Percentiles rank a stretch among this genome's conserved stretches.
Evolutionary conservation across 2,329 filamentous ascomycete species (phyloP).

Genomic region (Grosmannia serpens): DNA sequence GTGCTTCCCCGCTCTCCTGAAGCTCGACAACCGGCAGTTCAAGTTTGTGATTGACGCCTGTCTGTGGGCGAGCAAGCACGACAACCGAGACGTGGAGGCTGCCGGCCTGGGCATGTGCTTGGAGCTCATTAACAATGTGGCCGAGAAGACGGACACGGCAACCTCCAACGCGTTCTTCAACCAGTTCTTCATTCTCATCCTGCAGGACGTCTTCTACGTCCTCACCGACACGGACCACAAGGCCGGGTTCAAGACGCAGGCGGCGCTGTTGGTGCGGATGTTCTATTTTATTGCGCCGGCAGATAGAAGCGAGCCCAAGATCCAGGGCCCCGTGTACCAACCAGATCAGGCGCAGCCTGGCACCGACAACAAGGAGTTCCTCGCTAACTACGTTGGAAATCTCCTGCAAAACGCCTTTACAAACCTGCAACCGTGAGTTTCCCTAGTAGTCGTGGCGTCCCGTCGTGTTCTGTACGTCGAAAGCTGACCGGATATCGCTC

Average conservation of each 20-base stretch:
- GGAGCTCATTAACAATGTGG: constrained; percentile 95
- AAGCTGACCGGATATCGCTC: not conserved
- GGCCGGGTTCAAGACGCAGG: constrained; percentile 97
- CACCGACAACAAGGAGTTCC: constrained; percentile 82
- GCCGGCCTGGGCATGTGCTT: constrained; percentile 97
- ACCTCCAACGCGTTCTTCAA: constrained; percentile 96
- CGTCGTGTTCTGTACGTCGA: not conserved
- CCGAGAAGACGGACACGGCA: constrained; percentile 72
- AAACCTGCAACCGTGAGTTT: constrained; percentile 74
- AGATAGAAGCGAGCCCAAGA: constrained; percentile 62
- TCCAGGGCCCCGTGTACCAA: constrained; percentile 82
- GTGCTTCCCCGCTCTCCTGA: constrained; percentile 89
- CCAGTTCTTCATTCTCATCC: constrained; percentile 88
- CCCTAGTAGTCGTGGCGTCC: not conserved
- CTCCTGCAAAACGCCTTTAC: constrained; percentile 84
- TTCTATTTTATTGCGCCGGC: constrained; percentile 85
- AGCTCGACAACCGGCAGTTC: constrained; percentile 92
- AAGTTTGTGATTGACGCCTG: constrained; percentile 99
- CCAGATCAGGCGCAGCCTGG: constrained; percentile 71
- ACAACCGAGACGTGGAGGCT: constrained; percentile 94
- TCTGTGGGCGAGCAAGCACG: constrained; percentile 99
- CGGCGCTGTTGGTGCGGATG: constrained; percentile 84
- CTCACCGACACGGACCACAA: constrained; percentile 97
- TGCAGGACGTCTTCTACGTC: constrained; percentile 98
- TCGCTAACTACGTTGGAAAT: constrained; percentile 75